Conservation (phyloP, 306 rosid genomes). For the Cyclanthera cordifolia region DNA sequence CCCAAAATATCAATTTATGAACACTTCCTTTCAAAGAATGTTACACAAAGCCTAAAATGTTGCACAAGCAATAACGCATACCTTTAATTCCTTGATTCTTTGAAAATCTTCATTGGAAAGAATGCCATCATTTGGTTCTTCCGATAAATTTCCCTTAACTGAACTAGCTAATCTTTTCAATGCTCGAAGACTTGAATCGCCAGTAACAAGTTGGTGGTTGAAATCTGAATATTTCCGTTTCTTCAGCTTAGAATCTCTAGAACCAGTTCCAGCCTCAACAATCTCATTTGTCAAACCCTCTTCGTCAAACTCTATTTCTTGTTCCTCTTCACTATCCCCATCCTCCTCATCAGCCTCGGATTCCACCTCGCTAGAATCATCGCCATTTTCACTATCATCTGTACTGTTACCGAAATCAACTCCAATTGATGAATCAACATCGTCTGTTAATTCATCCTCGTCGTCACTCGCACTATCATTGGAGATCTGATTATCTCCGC, state of each 20-base stretch:
- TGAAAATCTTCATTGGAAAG: constrained; percentile 82
- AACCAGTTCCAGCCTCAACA: constrained; percentile 24
- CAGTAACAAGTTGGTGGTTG: constrained; percentile 39
- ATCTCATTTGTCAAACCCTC: constrained; percentile 13
- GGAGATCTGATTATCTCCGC: constrained; percentile 29
- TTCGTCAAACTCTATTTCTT: not conserved
- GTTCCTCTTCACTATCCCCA: constrained; percentile 9
- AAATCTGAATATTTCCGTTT: constrained; percentile 62
- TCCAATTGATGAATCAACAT: constrained; percentile 22
- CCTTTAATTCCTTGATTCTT: constrained; percentile 67
- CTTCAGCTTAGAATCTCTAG: constrained; percentile 24
- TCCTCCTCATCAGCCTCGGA: constrained; percentile 27
- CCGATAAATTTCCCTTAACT: constrained; percentile 10
- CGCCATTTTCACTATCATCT: constrained; percentile 24
- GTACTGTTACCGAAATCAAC: constrained; percentile 11
- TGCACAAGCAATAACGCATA: constrained; percentile 4
- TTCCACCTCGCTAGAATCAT: constrained; percentile 23
- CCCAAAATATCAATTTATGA: constrained; percentile 7
- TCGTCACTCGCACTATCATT: constrained; percentile 30
- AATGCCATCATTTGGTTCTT: constrained; percentile 48
- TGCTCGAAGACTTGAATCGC: constrained; percentile 75
- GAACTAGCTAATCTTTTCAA: constrained; percentile 53
- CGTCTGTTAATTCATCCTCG: constrained; percentile 26
- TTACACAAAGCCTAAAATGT: not conserved
- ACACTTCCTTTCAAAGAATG: not conserved